phyloP scores from a whole-genome alignment of 768 basidiomycete species.

The Nidularia pulvinata region DNA sequence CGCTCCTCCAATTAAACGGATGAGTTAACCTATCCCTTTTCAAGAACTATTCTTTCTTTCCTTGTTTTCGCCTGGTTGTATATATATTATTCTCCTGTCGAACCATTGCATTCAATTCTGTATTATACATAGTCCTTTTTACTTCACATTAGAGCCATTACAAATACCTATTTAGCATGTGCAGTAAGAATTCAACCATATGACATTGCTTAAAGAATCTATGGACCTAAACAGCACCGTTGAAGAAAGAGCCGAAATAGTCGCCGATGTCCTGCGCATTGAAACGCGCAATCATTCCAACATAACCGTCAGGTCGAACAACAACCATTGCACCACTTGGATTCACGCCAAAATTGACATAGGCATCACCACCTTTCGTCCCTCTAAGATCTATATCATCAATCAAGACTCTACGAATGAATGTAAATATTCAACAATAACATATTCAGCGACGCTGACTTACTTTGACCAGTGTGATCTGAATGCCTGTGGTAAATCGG shows the following conservation, averaged over 20 bases:
- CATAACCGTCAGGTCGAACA: slow-evolving; percentile 67
- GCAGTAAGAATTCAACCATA: no score
- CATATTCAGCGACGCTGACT: slow-evolving; percentile 10
- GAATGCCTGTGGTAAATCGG: slow-evolving; percentile 43
- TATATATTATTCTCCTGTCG: no score
- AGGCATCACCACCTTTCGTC: slow-evolving; percentile 50
- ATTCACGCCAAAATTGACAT: slow-evolving; percentile 53
- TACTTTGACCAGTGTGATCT: slow-evolving; percentile 64
- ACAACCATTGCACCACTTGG: slow-evolving; percentile 47
- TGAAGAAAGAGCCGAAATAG: slow-evolving; percentile 51
- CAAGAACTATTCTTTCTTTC: not conserved
- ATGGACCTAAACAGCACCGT: no score
- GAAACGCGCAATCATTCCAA: slow-evolving; percentile 56
- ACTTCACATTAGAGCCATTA: no score
- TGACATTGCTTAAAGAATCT: no score
- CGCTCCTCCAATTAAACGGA: slow-evolving; percentile 47
- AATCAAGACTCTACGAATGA: slow-evolving; percentile 46
- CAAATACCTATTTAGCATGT: no score
- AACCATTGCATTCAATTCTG: no score
- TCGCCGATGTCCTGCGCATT: slow-evolving; percentile 32
- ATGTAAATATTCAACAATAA: not conserved
- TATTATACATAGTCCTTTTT: no score
- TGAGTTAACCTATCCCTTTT: slow-evolving; percentile 10
- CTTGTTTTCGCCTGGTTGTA: no score
- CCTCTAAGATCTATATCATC: slow-evolving; percentile 52